Percentiles rank a stretch among this genome's conserved stretches.
Evolutionary conservation across 2,329 filamentous ascomycete species (phyloP).

Genomic region (Gliomastix tumulicola): DNA sequence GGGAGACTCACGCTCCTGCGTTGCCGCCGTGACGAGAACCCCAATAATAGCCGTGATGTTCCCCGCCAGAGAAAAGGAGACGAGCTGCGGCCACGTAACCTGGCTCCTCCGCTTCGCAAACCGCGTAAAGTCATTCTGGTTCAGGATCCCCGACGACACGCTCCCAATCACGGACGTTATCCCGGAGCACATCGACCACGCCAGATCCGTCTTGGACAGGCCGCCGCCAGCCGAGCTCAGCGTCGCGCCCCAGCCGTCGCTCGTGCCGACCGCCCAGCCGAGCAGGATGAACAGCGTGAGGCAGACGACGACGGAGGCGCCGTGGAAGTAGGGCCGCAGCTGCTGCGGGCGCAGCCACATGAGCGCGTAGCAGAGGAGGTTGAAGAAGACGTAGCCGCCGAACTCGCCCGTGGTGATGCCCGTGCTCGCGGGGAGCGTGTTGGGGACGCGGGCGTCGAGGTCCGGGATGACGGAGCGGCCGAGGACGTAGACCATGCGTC

Average conservation of each 20-base stretch:
- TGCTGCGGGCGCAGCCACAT: constrained; percentile 12
- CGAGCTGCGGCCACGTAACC: constrained; percentile 9
- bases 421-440: constrained; percentile 27
- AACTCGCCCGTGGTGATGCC: constrained; percentile 16
- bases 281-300: constrained; percentile 12
- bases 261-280: constrained; percentile 11
- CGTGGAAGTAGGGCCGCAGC: constrained; percentile 16
- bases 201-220: background rate
- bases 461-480: constrained; percentile 31
- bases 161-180: constrained; percentile 13
- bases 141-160: constrained; percentile 9
- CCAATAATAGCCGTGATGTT: constrained; percentile 35
- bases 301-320: constrained; percentile 11
- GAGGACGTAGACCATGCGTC: constrained; percentile 10
- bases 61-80: constrained; percentile 7
- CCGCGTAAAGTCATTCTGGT: constrained; percentile 11
- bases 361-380: constrained; percentile 14
- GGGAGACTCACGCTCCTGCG: background rate
- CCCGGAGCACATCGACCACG: constrained; percentile 1
- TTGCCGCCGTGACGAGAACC: constrained; percentile 10
- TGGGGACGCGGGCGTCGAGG: constrained; percentile 26
- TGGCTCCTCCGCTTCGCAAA: constrained; percentile 9
- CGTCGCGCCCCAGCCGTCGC: constrained; percentile 8
- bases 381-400: constrained; percentile 2
- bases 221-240: constrained; percentile 10